Evolutionary conservation across 352 stramenopile genomes (phyloP).

Genomic region (Phytopythium kandeliae): DNA sequence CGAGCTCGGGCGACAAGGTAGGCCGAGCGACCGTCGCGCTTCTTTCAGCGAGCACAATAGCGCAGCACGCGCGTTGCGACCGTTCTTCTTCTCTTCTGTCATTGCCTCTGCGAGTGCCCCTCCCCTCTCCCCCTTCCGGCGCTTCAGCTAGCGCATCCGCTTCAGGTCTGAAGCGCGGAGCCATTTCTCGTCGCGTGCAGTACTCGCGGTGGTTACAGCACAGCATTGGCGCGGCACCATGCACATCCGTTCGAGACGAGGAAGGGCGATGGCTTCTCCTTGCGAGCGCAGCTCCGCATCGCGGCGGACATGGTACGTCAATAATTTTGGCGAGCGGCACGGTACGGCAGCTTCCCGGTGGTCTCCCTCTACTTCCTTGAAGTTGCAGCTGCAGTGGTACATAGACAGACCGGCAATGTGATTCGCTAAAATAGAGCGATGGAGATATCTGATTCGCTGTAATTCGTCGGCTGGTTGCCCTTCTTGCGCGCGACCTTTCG

Average conservation of each 20-base stretch:
- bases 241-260: too few species aligned
- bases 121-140: neutral
- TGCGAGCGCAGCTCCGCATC: too few species aligned
- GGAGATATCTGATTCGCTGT: too few species aligned
- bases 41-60: neutral
- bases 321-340: neutral
- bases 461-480: too few species aligned
- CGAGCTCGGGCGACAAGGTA: neutral
- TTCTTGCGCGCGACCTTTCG: too few species aligned
- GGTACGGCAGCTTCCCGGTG: neutral
- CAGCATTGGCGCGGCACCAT: too few species aligned
- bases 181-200: neutral
- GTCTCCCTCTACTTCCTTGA: neutral
- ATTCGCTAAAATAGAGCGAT: too few species aligned
- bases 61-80: neutral
- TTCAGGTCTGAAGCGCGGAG: slow-evolving; percentile 3
- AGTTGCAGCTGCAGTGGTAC: neutral
- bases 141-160: neutral
- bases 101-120: too few species aligned
- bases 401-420: too few species aligned
- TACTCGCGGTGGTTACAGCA: neutral
- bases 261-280: too few species aligned
- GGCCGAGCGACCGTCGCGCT: neutral
- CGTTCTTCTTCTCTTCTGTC: too few species aligned
- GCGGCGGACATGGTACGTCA: neutral